Conservation (phyloP, 129 eudicot species). For the Logfia minima region DNA sequence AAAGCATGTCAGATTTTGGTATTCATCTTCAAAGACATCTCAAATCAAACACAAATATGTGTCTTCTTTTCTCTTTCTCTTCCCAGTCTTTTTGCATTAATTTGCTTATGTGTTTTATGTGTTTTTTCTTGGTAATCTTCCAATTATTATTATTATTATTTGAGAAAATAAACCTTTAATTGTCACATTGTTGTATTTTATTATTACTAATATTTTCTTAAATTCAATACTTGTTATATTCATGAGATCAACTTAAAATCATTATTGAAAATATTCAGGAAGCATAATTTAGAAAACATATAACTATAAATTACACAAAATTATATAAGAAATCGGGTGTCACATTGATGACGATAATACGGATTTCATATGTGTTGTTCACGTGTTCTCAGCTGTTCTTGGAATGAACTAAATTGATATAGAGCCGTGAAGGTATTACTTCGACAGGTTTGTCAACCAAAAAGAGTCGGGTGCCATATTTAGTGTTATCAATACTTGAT, state of each 20-base stretch:
- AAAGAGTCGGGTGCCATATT: neutral
- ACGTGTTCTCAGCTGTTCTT: neutral
- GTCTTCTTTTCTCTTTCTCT: conserved; percentile 22
- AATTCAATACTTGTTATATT: no score
- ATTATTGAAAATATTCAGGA: neutral
- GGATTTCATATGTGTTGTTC: neutral
- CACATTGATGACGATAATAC: neutral
- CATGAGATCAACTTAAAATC: neutral
- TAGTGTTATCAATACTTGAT: neutral
- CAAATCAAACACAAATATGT: conserved; percentile 27
- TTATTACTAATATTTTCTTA: no score
- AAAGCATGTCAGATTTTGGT: conserved; percentile 34
- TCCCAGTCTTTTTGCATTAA: conserved; percentile 18
- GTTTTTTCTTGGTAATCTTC: conserved; percentile 4
- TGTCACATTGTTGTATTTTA: no score
- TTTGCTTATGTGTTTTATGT: conserved; percentile 4
- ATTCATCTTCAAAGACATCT: conserved; percentile 18
- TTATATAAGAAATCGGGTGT: neutral
- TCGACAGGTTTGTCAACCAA: neutral
- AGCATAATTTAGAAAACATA: neutral
- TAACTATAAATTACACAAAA: neutral
- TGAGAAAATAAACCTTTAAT: neutral
- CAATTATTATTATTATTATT: neutral
- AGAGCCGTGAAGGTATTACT: neutral
- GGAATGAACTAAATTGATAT: neutral